phyloP scores from a whole-genome alignment of 1,139 yeast genomes.

The Hyphopichia fennica region DNA sequence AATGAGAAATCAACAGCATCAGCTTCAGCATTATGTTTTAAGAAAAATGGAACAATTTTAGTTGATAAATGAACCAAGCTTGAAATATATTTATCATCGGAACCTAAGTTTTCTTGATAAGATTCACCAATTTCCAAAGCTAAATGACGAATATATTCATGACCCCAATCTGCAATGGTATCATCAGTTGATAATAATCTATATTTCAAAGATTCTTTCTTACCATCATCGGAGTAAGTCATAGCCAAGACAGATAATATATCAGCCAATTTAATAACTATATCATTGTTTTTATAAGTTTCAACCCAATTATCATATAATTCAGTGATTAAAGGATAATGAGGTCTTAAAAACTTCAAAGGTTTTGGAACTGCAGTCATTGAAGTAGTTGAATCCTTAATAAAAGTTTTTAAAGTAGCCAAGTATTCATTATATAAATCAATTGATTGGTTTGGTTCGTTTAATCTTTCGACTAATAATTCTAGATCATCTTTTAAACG shows the following conservation, averaged over 20 bases:
- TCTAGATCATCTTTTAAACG: slow-evolving; percentile 87
- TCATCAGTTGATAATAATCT: slow-evolving; percentile 63
- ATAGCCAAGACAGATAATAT: slow-evolving; percentile 90
- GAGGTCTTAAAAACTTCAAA: slow-evolving; percentile 89
- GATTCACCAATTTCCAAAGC: slow-evolving; percentile 94
- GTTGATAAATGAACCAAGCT: slow-evolving; percentile 66
- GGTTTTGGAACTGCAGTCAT: slow-evolving; percentile 99
- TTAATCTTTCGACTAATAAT: slow-evolving; percentile 76
- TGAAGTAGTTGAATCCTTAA: slow-evolving; percentile 91
- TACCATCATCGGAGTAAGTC: slow-evolving; percentile 88
- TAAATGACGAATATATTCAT: slow-evolving; percentile 93
- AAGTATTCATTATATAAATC: slow-evolving; percentile 60
- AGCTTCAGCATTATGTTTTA: slow-evolving; percentile 96
- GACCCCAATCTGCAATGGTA: slow-evolving; percentile 90
- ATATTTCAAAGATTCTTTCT: slow-evolving; percentile 77
- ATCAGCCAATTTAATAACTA: slow-evolving; percentile 58
- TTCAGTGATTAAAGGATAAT: slow-evolving; percentile 64
- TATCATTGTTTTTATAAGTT: slow-evolving; percentile 14
- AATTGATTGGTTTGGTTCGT: slow-evolving; percentile 40
- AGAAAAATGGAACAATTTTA: slow-evolving; percentile 83
- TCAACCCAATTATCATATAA: slow-evolving; percentile 70
- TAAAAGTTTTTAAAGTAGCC: slow-evolving; percentile 68
- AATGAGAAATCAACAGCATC: slow-evolving; percentile 93
- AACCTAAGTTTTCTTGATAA: slow-evolving; percentile 66
- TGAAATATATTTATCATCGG: slow-evolving; percentile 40